These are phyloP conservation scores for Coriaria nepalensis DNA, from an alignment of 306 rosid species.

Conservation along the genomic window DNA sequence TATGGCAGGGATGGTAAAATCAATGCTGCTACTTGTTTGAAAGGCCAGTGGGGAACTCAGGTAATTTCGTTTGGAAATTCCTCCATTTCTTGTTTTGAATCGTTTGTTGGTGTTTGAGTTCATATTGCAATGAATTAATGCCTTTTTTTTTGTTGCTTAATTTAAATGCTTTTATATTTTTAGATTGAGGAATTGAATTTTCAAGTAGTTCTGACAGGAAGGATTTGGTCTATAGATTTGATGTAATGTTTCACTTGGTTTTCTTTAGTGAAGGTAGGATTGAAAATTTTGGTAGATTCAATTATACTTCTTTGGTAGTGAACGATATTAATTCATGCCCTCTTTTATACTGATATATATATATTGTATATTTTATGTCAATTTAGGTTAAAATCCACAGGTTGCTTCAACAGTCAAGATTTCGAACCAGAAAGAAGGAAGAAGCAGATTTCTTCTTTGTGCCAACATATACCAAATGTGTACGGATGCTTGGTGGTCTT, in stretches of 20 bases:
- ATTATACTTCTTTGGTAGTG: too few relatives aligned
- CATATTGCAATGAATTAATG: too few relatives aligned
- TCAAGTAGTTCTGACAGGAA: too few relatives aligned
- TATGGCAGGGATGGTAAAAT: slow-evolving; percentile 59
- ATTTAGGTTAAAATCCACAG: slow-evolving; percentile 86
- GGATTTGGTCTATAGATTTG: too few relatives aligned
- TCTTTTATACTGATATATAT: background rate
- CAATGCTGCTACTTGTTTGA: slow-evolving; percentile 46
- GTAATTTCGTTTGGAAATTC: slow-evolving; percentile 17
- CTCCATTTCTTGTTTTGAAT: background rate
- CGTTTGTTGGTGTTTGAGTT: background rate
- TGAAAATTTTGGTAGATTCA: too few relatives aligned
- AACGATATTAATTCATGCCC: too few relatives aligned
- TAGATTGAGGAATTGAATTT: too few relatives aligned
- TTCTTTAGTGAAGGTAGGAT: too few relatives aligned
- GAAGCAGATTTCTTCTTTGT: slow-evolving; percentile 91
- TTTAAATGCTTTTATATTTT: too few relatives aligned
- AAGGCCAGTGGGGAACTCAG: slow-evolving; percentile 99
- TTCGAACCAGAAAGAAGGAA: slow-evolving; percentile 62
- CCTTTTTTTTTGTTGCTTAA: too few relatives aligned
- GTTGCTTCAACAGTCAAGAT: slow-evolving; percentile 48
- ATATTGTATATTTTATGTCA: background rate
- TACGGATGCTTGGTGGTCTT: slow-evolving; percentile 84
- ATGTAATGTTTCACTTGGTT: too few relatives aligned
- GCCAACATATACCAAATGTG: slow-evolving; percentile 79